Evolutionary conservation across 2,329 filamentous ascomycete species (phyloP), one percentile per base, ranked within the genome.

Genomic region (Penicillium sp.): DNA sequence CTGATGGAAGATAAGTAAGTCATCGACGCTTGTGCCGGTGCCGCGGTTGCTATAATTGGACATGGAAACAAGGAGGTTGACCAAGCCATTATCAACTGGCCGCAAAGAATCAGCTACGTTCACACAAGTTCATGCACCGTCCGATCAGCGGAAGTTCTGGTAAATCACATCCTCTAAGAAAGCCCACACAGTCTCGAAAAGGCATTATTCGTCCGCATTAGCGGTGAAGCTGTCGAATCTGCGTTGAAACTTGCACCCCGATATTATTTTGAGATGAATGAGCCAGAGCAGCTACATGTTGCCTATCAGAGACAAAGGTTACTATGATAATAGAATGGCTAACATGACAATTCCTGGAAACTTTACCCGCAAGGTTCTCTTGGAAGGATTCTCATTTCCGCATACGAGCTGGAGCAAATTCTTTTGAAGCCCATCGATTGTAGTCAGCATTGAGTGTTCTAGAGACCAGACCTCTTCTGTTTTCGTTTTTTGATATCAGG

Each of bases 11-110:
- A 28, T 22, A 13, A 35, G 33, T 22, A 13, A 35, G 33, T 51
- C 30, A 51, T 51, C 48, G 48, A 51, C 30, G 48, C 48, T n/a
- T 35, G 48, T 22, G 48, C 28, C 35, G 48, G 48, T 30, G 48
- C 48, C 6, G 30, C 45, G n/a, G 48, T 51, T 4, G 48, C 48
- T 35, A 7, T 51, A 33, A 35, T 51, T 13, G 48, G 30, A 13
- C 48, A 51, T 33, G 48, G 48, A 35, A 51, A 51, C 48, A 51
- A 51, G 28, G 48, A 51, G 22, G 48, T 51, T n/a, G 28, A 51
- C 35, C 48, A 51, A 51, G 48, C 48, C 30, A 51, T 51, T 30
- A 14, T 51, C 16, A 51, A 51, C 30, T 30, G 35, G 28, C 30
- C 35, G 11, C 48, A 51, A 35, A 51, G 35, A 25, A 30, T 51